Percentiles rank a stretch among this genome's conserved stretches.
Conservation (phyloP, 192 early-diverging fungal genomes). For the Linnemannia schmuckeri region DNA sequence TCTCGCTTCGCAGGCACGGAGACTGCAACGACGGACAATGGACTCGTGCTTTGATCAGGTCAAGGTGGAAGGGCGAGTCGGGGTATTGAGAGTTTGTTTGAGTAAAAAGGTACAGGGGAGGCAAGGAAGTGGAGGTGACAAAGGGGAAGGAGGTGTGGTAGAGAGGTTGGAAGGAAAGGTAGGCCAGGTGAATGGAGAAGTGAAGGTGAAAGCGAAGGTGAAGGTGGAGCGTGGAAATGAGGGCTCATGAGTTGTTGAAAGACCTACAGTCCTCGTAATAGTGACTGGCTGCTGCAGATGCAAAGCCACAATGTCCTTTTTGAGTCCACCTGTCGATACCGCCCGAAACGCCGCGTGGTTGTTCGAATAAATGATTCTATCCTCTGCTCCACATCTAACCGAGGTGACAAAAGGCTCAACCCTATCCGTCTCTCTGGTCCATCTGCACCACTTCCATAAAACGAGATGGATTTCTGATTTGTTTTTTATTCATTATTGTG, state of each 20-base stretch:
- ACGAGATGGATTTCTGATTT: background rate
- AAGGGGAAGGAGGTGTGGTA: too few species aligned
- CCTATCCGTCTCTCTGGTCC: background rate
- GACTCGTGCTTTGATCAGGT: background rate
- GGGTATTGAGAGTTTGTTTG: too few species aligned
- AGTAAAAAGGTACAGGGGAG: too few species aligned
- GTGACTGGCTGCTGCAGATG: background rate
- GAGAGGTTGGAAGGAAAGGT: too few species aligned
- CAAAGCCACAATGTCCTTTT: background rate
- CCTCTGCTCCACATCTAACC: background rate
- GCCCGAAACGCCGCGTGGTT: too few species aligned
- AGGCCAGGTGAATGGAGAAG: too few species aligned
- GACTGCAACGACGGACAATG: background rate
- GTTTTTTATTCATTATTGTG: background rate
- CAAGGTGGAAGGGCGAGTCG: background rate
- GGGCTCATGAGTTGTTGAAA: too few species aligned
- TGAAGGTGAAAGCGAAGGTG: too few species aligned
- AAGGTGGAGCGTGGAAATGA: background rate
- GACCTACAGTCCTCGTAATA: too few species aligned
- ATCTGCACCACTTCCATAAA: background rate
- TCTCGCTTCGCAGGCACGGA: slow-evolving; percentile 4
- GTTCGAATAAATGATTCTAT: too few species aligned
- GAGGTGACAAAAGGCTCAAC: background rate
- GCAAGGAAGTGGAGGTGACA: too few species aligned
- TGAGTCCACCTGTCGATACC: background rate